phyloP scores from a whole-genome alignment of 2,329 filamentous ascomycete genomes.

The Arachnomyces sp. region DNA sequence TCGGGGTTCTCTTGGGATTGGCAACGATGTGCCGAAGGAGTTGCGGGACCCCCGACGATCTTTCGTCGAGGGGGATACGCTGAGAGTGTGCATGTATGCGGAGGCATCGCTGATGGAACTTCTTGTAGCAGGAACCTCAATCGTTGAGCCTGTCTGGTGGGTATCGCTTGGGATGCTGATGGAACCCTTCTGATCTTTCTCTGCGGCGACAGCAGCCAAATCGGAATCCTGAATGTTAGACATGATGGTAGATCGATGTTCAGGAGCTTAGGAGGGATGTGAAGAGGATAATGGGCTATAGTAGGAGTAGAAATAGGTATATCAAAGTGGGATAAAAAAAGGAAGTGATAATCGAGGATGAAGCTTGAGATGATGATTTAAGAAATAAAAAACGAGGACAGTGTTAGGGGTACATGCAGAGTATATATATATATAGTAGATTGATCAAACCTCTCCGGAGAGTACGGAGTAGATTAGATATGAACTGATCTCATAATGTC shows the following conservation, averaged over 20 bases:
- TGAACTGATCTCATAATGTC: too few relatives aligned
- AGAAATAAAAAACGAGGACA: too few relatives aligned
- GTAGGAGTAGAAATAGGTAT: too few relatives aligned
- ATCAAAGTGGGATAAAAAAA: too few relatives aligned
- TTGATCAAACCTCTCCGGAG: too few relatives aligned
- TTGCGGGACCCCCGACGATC: constrained; percentile 64
- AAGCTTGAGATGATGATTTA: too few relatives aligned
- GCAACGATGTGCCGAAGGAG: constrained; percentile 66
- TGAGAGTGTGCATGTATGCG: constrained; percentile 67
- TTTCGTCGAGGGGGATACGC: constrained; percentile 58
- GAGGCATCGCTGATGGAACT: constrained; percentile 61
- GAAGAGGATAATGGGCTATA: too few relatives aligned
- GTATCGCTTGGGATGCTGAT: constrained; percentile 38
- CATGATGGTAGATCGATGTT: constrained; percentile 2
- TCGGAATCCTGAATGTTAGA: constrained; percentile 2
- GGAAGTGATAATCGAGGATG: too few relatives aligned
- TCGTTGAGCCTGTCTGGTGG: constrained; percentile 41
- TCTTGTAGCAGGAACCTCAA: constrained; percentile 63
- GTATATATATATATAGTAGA: too few relatives aligned
- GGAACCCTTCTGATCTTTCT: neutral
- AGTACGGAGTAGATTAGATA: too few relatives aligned
- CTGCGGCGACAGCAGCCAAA: neutral
- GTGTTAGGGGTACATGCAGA: too few relatives aligned
- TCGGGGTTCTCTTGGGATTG: constrained; percentile 64
- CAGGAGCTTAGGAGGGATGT: too few relatives aligned